These are phyloP conservation scores for Spinacia oleracea DNA, from an alignment of 179 eudicot genomes.

Conservation along the genomic window DNA sequence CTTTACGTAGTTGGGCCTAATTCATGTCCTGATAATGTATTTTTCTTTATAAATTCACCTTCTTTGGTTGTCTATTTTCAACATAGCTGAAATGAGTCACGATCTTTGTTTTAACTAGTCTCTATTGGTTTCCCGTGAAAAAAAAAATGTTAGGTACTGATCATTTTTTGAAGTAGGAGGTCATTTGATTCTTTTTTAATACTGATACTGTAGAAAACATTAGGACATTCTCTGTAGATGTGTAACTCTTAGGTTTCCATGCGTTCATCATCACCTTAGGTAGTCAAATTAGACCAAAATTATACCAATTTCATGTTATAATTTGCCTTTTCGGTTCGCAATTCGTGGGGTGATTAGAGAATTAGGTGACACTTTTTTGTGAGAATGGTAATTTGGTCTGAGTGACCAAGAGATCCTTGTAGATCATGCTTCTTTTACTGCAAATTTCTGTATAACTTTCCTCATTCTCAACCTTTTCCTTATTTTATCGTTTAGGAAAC, in stretches of 20 bases:
- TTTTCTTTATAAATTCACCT: not conserved
- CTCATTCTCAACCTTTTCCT: not conserved
- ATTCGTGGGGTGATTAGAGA: no score
- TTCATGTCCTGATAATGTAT: not conserved
- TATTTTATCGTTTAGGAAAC: slow-evolving; percentile 18
- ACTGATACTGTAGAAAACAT: not conserved
- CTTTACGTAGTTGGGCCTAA: not conserved
- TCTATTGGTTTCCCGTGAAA: not conserved
- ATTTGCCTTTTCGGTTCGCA: no score
- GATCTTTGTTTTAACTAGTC: not conserved
- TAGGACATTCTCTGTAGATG: not conserved
- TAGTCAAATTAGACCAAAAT: no score
- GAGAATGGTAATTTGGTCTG: not conserved
- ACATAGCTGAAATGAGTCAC: not conserved
- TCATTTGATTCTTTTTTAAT: not conserved
- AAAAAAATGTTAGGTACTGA: not conserved
- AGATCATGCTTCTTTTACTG: not conserved
- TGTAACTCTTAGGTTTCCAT: not conserved
- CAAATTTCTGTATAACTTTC: not conserved
- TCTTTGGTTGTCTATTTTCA: not conserved
- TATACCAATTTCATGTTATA: no score
- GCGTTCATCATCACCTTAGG: not conserved
- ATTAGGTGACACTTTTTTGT: no score
- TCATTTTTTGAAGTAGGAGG: not conserved
- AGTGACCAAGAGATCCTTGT: not conserved